Evolutionary conservation across 805 yeast genomes (phyloP).

Genomic region (Barnettozyma wickerhamii): DNA sequence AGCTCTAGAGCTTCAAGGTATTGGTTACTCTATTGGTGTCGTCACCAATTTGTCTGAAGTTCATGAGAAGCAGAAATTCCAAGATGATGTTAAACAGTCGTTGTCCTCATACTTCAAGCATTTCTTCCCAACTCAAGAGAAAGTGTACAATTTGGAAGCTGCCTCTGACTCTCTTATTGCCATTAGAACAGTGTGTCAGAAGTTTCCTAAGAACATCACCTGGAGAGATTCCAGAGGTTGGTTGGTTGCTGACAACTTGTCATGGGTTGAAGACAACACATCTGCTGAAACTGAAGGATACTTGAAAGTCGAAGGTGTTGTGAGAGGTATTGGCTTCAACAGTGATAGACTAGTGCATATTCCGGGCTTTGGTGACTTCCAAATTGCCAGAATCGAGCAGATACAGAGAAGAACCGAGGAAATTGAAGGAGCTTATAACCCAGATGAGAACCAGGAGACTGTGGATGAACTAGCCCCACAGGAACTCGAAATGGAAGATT

Average conservation of each 20-base stretch:
- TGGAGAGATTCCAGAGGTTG: conserved; percentile 97
- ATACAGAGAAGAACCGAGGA: conserved; percentile 28
- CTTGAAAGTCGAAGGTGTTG: conserved; percentile 72
- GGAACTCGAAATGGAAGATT: conserved; percentile 44
- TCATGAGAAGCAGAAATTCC: conserved; percentile 72
- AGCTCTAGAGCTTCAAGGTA: conserved; percentile 89
- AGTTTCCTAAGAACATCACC: conserved; percentile 73
- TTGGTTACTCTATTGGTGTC: conserved; percentile 75
- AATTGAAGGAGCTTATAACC: conserved; percentile 23
- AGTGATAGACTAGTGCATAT: conserved; percentile 77
- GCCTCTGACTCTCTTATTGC: conserved; percentile 68
- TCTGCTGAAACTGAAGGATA: conserved; percentile 28
- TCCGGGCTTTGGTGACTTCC: conserved; percentile 89
- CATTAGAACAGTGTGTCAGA: conserved; percentile 75
- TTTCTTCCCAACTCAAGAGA: conserved; percentile 78
- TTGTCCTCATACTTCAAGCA: conserved; percentile 63
- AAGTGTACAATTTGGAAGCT: conserved; percentile 65
- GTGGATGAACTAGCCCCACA: conserved; percentile 58
- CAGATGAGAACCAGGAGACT: conserved; percentile 46
- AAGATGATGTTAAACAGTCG: conserved; percentile 62
- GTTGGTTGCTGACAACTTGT: conserved; percentile 64
- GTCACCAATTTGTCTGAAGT: conserved; percentile 66
- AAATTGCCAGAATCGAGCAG: conserved; percentile 62
- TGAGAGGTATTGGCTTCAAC: conserved; percentile 82
- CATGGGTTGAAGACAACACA: conserved; percentile 31